A percentile compares a stretch with the other conserved stretches of the same genome.
These are phyloP conservation scores for Scheffersomyces lignicola DNA, from an alignment of 1,139 yeast genomes.

Conservation along the genomic window DNA sequence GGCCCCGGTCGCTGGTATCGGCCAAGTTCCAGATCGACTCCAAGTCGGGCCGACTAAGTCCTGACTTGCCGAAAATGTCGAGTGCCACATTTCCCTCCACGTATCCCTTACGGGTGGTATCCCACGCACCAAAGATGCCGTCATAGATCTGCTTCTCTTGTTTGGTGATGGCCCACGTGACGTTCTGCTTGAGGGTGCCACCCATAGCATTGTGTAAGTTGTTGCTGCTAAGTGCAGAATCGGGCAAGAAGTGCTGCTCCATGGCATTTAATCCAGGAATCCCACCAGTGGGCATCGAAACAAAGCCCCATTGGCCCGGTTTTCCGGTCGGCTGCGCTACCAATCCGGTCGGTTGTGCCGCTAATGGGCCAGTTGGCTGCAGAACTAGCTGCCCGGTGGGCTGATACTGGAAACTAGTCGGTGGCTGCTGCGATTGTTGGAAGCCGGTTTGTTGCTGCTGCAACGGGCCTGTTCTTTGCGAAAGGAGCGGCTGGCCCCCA, in stretches of 20 bases:
- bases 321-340: conserved; percentile 64
- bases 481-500: conserved; percentile 33
- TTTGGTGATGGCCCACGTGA: conserved; percentile 75
- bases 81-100: conserved; percentile 84
- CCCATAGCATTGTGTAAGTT: conserved; percentile 55
- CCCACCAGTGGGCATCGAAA: conserved; percentile 70
- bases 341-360: conserved; percentile 44
- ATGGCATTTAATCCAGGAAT: conserved; percentile 75
- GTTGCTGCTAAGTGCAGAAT: conserved; percentile 38
- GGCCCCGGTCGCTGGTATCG: conserved; percentile 70
- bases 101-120: conserved; percentile 62
- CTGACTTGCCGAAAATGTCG: conserved; percentile 85
- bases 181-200: conserved; percentile 48
- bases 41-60: conserved; percentile 78
- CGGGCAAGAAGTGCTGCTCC: conserved; percentile 78
- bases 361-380: conserved; percentile 40
- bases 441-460: conserved; percentile 35
- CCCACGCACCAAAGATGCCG: conserved; percentile 88
- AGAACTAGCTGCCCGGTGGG: no score
- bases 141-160: conserved; percentile 88
- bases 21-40: conserved; percentile 89
- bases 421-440: conserved; percentile 22
- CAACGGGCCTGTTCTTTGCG: conserved; percentile 41
- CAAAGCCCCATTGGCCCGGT: conserved; percentile 86
- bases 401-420: conserved; percentile 27